A percentile compares a stretch with the other conserved stretches of the same genome.
These are phyloP conservation scores for Mortierella sp. DNA, from an alignment of 371 early-diverging fungal species.

Conservation along the genomic window DNA sequence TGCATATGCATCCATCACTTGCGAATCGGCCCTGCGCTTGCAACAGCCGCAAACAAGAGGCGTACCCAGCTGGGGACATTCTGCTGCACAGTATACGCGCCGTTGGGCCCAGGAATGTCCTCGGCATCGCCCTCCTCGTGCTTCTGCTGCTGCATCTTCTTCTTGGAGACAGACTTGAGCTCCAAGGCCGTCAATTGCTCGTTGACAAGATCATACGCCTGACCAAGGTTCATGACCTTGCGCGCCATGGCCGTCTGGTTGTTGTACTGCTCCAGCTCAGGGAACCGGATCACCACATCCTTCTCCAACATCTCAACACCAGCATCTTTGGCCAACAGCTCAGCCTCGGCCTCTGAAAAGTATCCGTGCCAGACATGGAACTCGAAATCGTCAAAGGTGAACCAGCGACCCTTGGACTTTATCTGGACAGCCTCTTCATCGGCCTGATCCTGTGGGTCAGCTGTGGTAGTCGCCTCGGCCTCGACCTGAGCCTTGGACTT, in stretches of 20 bases:
- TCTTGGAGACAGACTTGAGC: background rate
- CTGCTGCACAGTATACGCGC: constrained; percentile 43
- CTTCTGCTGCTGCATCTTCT: background rate
- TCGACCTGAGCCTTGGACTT: constrained; percentile 50
- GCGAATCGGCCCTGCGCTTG: no score
- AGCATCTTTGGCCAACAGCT: constrained; percentile 31
- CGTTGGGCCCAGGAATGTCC: constrained; percentile 30
- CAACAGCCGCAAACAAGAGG: no score
- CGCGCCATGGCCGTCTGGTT: constrained; percentile 16
- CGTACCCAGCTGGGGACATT: constrained; percentile 55
- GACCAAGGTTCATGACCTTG: constrained; percentile 27
- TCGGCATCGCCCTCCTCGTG: constrained; percentile 15
- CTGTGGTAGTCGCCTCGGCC: background rate
- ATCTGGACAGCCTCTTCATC: constrained; percentile 18
- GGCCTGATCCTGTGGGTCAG: background rate
- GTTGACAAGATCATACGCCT: constrained; percentile 22
- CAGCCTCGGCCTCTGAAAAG: constrained; percentile 47
- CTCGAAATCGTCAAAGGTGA: constrained; percentile 44
- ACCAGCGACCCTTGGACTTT: constrained; percentile 55
- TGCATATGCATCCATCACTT: background rate
- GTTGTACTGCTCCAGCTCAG: constrained; percentile 40
- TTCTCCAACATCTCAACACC: constrained; percentile 48
- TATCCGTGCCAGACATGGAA: constrained; percentile 57
- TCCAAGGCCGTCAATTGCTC: constrained; percentile 22
- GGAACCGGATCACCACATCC: constrained; percentile 49